Conservation (phyloP, 2,329 filamentous ascomycete species). For the Fusarium domesticum region DNA sequence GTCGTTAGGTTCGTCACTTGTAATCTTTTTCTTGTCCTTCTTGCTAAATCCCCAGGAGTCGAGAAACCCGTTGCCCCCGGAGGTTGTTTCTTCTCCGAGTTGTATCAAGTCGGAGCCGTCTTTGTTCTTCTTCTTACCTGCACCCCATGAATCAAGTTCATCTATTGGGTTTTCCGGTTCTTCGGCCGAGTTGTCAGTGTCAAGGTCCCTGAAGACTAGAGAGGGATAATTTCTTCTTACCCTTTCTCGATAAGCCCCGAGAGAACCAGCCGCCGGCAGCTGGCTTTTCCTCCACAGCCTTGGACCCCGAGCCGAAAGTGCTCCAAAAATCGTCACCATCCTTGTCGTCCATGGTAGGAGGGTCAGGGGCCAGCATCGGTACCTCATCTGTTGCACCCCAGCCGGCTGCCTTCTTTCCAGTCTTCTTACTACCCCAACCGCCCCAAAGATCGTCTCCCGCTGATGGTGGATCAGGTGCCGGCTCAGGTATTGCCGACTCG, state of each 20-base stretch:
- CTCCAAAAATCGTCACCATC: constrained; percentile 30
- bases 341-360: constrained; percentile 16
- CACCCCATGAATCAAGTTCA: constrained; percentile 28
- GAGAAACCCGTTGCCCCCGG: constrained; percentile 51
- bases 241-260: constrained; percentile 22
- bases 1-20: constrained; percentile 44
- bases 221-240: constrained; percentile 24
- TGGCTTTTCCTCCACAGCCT: constrained; percentile 17
- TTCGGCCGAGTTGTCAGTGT: constrained; percentile 9
- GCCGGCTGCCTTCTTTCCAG: constrained; percentile 29
- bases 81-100: constrained; percentile 33
- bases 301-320: constrained; percentile 22
- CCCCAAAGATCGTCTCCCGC: constrained; percentile 27
- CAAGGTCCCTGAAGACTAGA: constrained; percentile 13
- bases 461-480: constrained; percentile 25
- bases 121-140: constrained; percentile 44
- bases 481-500: constrained; percentile 19
- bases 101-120: constrained; percentile 37
- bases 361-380: constrained; percentile 21
- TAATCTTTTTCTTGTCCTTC: constrained; percentile 45
- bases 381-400: constrained; percentile 24
- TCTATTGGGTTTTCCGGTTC: constrained; percentile 17
- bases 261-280: constrained; percentile 19
- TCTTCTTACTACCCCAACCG: constrained; percentile 31
- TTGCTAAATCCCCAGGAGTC: constrained; percentile 55